A percentile compares a stretch with the other conserved stretches of the same genome.
phyloP scores from a whole-genome alignment of 345 rosid genomes.

The Iberis pinnata region DNA sequence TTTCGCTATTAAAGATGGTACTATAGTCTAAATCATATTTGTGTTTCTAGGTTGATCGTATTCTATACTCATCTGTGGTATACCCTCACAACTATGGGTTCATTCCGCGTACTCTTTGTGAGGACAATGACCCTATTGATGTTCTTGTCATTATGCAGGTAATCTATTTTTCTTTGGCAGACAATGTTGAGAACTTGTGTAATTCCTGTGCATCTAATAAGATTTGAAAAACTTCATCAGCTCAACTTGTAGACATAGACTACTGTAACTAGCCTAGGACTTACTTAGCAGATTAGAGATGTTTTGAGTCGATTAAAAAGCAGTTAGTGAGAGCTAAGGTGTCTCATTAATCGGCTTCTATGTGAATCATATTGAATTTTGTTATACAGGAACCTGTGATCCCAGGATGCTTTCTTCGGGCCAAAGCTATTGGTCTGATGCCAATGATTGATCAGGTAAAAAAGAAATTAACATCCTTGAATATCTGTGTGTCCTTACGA shows the following conservation, averaged over 20 bases:
- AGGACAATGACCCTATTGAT: conserved; percentile 95
- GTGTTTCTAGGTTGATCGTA: conserved; percentile 68
- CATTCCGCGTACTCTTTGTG: conserved; percentile 95
- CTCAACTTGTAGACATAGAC: conserved; percentile 6
- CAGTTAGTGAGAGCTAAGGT: not conserved
- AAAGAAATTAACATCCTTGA: conserved; percentile 10
- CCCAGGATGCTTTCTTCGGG: conserved; percentile 95
- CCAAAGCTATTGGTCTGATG: conserved; percentile 97
- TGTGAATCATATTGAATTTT: conserved; percentile 3
- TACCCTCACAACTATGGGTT: conserved; percentile 99
- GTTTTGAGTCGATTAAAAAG: not conserved
- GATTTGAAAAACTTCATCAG: not conserved
- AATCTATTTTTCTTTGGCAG: too few relatives aligned
- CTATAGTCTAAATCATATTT: not conserved
- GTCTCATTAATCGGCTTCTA: not conserved
- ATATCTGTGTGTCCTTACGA: not conserved
- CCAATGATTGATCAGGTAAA: conserved; percentile 99
- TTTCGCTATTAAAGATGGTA: not conserved
- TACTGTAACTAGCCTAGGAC: conserved; percentile 11
- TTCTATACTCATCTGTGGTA: conserved; percentile 91
- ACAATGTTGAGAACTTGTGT: too few relatives aligned
- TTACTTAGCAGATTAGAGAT: not conserved
- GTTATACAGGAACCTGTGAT: conserved; percentile 83
- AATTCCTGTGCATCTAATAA: conserved; percentile 1
- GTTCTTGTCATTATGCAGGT: conserved; percentile 99